Evolutionary conservation across 1,139 yeast genomes (phyloP), one percentile per base, ranked within the genome.

Genomic region (Diutina sp.): DNA sequence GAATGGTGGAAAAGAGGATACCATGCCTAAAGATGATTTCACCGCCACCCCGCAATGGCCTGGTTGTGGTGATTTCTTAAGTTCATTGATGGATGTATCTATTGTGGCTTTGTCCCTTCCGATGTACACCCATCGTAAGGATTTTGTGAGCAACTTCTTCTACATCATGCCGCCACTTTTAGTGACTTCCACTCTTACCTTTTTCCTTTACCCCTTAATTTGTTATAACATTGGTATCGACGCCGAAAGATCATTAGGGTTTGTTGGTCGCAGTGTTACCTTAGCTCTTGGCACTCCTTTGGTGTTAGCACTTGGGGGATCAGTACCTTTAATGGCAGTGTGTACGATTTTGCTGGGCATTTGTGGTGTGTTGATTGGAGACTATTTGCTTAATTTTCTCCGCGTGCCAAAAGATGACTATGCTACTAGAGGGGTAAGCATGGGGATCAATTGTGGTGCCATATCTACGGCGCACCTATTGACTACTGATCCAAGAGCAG

Each of bases 381-480:
- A 83, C 57, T 60, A 65, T 28, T 61, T 77, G 66, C 65, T 69
- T 76, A 64, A 70, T 65, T 55, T 79, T 55, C 60, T 87, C 50
- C 66, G 84, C 53, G 76, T 87, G 3, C 74, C 82, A 4, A 75
- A 78, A 44, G 79, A 80, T 63, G 95, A 87, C 66, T 87, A 80
- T 64, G 84, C 87, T 6, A 84, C 91, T 0, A 70, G 91, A 60
- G 95, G 95, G 1, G 82, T 87, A 16, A 82, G 89, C 0, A 69
- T 87, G 57, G 95, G 95, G 2, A 78, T 86, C 55, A 85, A 85
- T 64, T 85, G 91, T 63, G 89, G 91, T 6, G 95, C 95, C 1
- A 85, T 87, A 56, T 90, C 90, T 1, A 85, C 95, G 3, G 93
- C 93, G 0, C 87, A 85, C 66, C 70, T 87, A 56, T 69, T 87